A percentile compares a stretch with the other conserved stretches of the same genome.
Evolutionary conservation across 352 stramenopile genomes (phyloP).

Genomic region (Globisporangium perplexum): DNA sequence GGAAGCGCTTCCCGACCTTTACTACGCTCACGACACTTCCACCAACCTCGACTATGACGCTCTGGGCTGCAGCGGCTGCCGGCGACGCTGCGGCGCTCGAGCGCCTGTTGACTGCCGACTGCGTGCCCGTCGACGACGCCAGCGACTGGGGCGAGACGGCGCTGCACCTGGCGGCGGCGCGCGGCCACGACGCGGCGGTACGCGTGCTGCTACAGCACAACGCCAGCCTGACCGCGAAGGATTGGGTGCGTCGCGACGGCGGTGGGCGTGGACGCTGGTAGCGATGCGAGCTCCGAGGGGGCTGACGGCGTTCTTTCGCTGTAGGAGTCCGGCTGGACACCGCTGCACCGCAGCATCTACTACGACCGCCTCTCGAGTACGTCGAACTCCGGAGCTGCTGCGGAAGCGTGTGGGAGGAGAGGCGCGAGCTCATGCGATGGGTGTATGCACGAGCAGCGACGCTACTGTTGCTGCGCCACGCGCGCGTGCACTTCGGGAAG

Average conservation of each 20-base stretch:
- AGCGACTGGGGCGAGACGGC: conserved; percentile 72
- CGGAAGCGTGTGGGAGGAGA: background rate
- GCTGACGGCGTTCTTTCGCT: conserved; percentile 8
- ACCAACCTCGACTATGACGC: background rate
- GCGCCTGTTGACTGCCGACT: conserved; percentile 19
- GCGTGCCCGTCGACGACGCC: conserved; percentile 43
- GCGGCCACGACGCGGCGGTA: conserved; percentile 47
- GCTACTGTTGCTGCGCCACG: conserved; percentile 63
- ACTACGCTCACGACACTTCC: background rate
- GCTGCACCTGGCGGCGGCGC: conserved; percentile 59
- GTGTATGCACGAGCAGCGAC: conserved; percentile 51
- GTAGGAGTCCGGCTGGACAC: conserved; percentile 80
- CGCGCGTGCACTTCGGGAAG: conserved; percentile 36
- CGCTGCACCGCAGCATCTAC: conserved; percentile 70
- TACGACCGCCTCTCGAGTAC: conserved; percentile 62
- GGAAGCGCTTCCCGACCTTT: background rate
- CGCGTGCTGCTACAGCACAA: conserved; percentile 50
- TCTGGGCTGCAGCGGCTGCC: conserved; percentile 1
- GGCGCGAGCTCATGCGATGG: background rate
- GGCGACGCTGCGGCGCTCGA: conserved; percentile 4
- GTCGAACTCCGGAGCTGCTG: conserved; percentile 5
- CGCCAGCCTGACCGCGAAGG: conserved; percentile 38
- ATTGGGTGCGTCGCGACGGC: conserved; percentile 40
- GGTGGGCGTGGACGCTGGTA: background rate
- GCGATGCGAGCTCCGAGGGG: too few species aligned